Evolutionary conservation across 1,284 basidiomycete genomes (phyloP), one percentile per base, ranked within the genome.

Genomic region (Malassezia sp.): DNA sequence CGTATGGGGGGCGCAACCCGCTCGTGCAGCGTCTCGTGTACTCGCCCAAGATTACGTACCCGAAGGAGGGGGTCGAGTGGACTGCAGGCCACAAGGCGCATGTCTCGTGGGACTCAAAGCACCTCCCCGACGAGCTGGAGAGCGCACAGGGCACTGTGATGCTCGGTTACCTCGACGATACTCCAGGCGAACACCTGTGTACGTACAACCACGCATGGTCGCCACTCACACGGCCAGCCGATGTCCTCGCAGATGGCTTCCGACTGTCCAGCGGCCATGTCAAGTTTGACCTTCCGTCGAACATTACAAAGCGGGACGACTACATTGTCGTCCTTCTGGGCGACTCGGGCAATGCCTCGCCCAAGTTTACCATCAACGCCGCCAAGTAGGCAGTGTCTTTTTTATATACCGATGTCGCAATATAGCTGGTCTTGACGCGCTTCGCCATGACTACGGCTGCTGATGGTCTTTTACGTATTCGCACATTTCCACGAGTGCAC

Each of bases 261-360:
- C 30, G 30, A 12, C 36, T 59, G 18, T 30, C 31, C 11, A 30
- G n/a, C 11, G 54, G 50, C 21, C 39, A 44, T 17, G 48, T 52
- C 12, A 34, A 33, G 4, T 45, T 60, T 33, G 52, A 38, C 11
- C 31, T 60, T 9, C 58, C 58, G 10, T 17, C 27, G 15, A 28
- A 51, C 26, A 30, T 52, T 15, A 37, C 42, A 17, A 29, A 31
- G 20, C 46, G 58, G 15, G 24, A 53, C 37, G 51, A 55, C 44
- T 60, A 60, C 43, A 51, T 58, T 26, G 51, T 60, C 9, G 58
- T 60, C 7, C 46, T 60, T 24, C 47, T 60, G 20, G 58, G 58
- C 18, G 58, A 60, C 45, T 51, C 47, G 20, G 58, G 58, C 32
- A 60, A 60, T 33, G 42, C 40, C 18, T 54, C 52, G 15, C 49